Evolutionary conservation across 768 basidiomycete genomes (phyloP), one percentile per base, ranked within the genome.

Genomic region (Goffeauzyma gilvescens): DNA sequence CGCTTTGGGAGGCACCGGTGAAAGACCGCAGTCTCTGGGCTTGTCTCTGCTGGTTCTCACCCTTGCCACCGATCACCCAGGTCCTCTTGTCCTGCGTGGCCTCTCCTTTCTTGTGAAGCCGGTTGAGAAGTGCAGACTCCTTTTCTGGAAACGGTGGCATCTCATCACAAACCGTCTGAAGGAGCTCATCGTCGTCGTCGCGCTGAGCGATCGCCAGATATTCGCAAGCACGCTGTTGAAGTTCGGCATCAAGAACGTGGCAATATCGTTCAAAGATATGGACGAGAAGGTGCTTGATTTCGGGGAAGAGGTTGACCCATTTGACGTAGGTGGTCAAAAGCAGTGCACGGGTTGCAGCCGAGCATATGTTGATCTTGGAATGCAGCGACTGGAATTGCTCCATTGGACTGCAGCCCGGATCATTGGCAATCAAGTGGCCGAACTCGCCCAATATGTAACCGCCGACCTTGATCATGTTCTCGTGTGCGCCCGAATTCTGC

Each of bases 281-380:
- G 60, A 95, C 55, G 22, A 98, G 74, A 52, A 95, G 87, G 6
- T 78, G 73, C 55, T 89, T 93, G 66, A 98, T 93, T 63, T 98
- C 93, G 15, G 93, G 93, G 65, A 96, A 98, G 44, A 98, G 83
- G 60, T 98, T 98, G 50, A 93, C 86, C 90, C 90, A 96, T 73
- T 98, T 98, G 68, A 95, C 79, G 61, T 98, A 98, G 1, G 93
- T 95, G 9, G 93, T 90, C 26, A 98, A 70, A 21, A 98, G 74
- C 23, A 98, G 71, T 0, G 89, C 80, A 25, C 90, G 76, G 6
- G 93, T 96, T 23, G 87, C 68, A 4, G 89, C 86, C 27, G 81
- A 73, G 58, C 89, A 93, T 58, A 85, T 82, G 60, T 90, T 86
- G 12, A 87, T 89, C 61, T 95, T 96, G 6, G 84, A 75, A 64